Evolutionary conservation across 2,329 filamentous ascomycete species (phyloP).

Genomic region (Neurospora sp.): DNA sequence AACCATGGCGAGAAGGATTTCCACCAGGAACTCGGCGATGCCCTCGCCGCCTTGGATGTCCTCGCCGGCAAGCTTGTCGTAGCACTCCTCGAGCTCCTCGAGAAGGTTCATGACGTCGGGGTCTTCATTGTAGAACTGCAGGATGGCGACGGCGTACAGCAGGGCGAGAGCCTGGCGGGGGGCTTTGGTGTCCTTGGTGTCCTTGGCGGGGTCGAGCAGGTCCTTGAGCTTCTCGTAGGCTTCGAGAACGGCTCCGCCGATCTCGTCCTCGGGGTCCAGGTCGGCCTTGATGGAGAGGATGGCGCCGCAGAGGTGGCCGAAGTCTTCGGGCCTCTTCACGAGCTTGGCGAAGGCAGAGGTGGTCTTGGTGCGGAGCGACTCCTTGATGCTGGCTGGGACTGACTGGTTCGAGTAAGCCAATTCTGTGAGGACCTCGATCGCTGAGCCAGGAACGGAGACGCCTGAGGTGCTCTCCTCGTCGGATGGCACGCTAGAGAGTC

Average conservation of each 20-base stretch:
- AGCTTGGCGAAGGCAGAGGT: constrained; percentile 49
- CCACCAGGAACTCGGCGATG: constrained; percentile 65
- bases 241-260: constrained; percentile 40
- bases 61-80: constrained; percentile 49
- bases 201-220: constrained; percentile 32
- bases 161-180: constrained; percentile 60
- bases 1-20: constrained; percentile 83
- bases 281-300: constrained; percentile 43
- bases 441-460: constrained; percentile 29
- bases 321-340: constrained; percentile 42
- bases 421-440: constrained; percentile 42
- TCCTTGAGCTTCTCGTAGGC: constrained; percentile 37
- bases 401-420: constrained; percentile 43
- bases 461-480: constrained; percentile 21
- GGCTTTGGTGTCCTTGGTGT: constrained; percentile 15
- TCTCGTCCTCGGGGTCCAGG: constrained; percentile 37
- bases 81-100: constrained; percentile 69
- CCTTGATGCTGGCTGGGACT: constrained; percentile 43
- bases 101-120: constrained; percentile 75
- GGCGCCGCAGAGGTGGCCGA: constrained; percentile 42
- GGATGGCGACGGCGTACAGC: constrained; percentile 71
- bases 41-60: constrained; percentile 43
- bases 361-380: constrained; percentile 45
- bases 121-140: constrained; percentile 86
- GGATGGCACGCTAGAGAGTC: constrained; percentile 32